Evolutionary conservation across 164 flowering plant genomes (phyloP).

Genomic region (Warburgia ugandensis): DNA sequence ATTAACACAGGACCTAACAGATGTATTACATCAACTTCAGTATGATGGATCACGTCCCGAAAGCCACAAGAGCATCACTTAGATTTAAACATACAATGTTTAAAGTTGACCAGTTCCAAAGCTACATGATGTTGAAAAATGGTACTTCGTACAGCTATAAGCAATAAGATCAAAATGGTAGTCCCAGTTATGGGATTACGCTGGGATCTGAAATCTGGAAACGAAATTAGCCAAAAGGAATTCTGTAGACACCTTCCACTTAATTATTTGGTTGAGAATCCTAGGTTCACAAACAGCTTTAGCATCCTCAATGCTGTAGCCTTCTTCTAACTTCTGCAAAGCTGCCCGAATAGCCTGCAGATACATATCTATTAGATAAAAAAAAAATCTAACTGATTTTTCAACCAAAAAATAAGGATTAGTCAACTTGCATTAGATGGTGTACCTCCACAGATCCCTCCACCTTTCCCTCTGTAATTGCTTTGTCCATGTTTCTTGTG

Average conservation of each 20-base stretch:
- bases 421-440: no score
- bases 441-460: constrained; percentile 68
- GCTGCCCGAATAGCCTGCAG: constrained; percentile 71
- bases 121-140: no score
- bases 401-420: no score
- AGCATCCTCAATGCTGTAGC: constrained; percentile 60
- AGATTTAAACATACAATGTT: neutral
- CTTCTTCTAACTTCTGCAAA: constrained; percentile 46
- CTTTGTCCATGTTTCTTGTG: constrained; percentile 41
- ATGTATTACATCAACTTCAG: no score
- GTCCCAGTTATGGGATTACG: neutral
- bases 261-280: constrained; percentile 40
- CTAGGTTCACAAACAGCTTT: constrained; percentile 72
- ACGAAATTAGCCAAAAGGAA: neutral
- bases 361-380: neutral
- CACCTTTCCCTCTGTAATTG: constrained; percentile 62
- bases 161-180: neutral
- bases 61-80: neutral
- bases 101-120: neutral
- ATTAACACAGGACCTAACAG: no score
- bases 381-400: neutral
- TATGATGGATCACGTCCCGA: no score
- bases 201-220: neutral
- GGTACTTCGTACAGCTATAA: no score
- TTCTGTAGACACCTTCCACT: constrained; percentile 54